phyloP scores from a whole-genome alignment of 148 eudicot genomes.

The Chenopodium quinoa region DNA sequence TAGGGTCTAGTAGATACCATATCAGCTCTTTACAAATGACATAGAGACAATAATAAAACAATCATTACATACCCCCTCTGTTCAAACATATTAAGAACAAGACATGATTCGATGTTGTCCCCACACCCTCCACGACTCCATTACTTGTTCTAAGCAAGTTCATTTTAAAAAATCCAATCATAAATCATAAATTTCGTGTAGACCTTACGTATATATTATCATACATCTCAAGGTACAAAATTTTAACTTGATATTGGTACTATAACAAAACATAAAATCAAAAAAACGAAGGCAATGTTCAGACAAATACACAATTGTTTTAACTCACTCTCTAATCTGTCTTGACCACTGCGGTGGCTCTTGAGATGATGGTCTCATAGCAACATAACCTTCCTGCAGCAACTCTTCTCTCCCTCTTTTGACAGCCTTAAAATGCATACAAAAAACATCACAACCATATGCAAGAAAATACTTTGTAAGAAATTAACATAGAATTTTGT shows the following conservation, averaged over 20 bases:
- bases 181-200: not conserved
- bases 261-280: not conserved
- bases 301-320: not conserved
- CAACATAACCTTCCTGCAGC: slow-evolving; percentile 33
- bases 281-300: not conserved
- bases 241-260: not conserved
- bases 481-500: not conserved
- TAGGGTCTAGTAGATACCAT: not conserved
- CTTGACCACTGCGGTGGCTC: slow-evolving; percentile 42
- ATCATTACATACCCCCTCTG: no score
- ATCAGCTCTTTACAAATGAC: not conserved
- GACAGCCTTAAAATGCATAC: slow-evolving; percentile 42
- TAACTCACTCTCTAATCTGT: slow-evolving; percentile 56
- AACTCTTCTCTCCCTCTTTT: slow-evolving; percentile 55
- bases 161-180: not conserved
- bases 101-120: not conserved
- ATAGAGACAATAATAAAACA: not conserved
- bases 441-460: slow-evolving; percentile 10
- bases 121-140: not conserved
- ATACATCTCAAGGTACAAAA: not conserved
- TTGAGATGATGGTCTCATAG: slow-evolving; percentile 28
- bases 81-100: no score
- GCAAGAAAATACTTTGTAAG: slow-evolving; percentile 10
- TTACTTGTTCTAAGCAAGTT: not conserved
- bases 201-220: not conserved